Base-by-base conservation (phyloP, 2,329 filamentous ascomycete species). In the Fusarium sp. region DNA sequence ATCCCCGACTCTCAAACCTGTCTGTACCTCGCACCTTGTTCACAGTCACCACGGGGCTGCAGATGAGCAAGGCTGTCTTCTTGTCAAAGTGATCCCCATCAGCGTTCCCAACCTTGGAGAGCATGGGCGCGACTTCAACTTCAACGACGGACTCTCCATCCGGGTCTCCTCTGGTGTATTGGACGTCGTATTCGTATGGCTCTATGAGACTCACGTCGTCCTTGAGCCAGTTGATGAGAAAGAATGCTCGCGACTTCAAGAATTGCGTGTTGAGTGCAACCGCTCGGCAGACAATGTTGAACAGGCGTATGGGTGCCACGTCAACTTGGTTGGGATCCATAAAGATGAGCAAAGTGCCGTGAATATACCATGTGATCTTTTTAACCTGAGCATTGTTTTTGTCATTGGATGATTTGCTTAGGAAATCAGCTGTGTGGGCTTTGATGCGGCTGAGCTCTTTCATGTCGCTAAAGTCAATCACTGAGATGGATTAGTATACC, bases 211-310 rank as follows among this genome's bases (percentile, higher is more conserved):
- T 21, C 25, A 29, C 29, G 3, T 59, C 31, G 3, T 33, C 6
- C 0, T 9, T 9, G 13, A 41, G 4, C 27, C 25, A 25, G 31
- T 19, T 45, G 4, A 37, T 33, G 3, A 63, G 9, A 14, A 51
- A 65, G 23, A 66, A 63, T 1, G 62, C 62, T 14, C 33, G 54
- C 4, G 62, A 65, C 19, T 42, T 48, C 33, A 65, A 15, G 17
- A 65, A 56, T 3, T 17, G 29, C 4, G 1, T 17, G 23, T 66
- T 66, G 3, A 65, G 11, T 6, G 7, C 0, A 9, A 47, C 17
- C 10, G 62, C 62, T 43, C 10, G 45, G 4, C 11, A 0, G 15
- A 65, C 27, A 15, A 65, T 66, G 0, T 6, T 8, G 21, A 6
- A 17, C 9, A 63, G 42, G 14, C 10, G 27, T 1, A 13, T 11